Conservation (phyloP, 2,329 filamentous ascomycete species). For the Kalaharituber pfeilii region DNA sequence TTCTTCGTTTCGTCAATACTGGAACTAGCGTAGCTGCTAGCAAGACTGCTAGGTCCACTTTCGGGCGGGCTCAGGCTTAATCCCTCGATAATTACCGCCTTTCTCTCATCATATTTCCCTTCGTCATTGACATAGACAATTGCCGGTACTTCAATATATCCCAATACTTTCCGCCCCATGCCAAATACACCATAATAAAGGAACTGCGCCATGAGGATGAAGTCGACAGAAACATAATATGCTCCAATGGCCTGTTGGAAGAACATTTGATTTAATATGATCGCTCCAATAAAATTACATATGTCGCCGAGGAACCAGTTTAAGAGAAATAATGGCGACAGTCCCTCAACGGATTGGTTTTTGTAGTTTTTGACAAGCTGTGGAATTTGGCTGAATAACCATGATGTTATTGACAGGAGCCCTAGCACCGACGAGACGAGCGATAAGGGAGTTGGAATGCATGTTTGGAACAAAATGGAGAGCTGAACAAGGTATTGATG, state of each 20-base stretch:
- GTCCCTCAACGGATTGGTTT: constrained; percentile 44
- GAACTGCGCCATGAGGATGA: constrained; percentile 45
- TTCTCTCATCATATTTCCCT: background rate
- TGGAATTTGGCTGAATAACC: constrained; percentile 52
- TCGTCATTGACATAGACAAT: constrained; percentile 6
- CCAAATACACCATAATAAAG: constrained; percentile 43
- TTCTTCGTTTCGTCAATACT: constrained; percentile 3
- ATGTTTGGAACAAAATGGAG: constrained; percentile 43
- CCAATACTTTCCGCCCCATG: constrained; percentile 2
- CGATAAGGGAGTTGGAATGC: constrained; percentile 45
- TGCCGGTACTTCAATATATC: constrained; percentile 4
- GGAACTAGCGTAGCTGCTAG: background rate
- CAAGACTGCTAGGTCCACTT: background rate
- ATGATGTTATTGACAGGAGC: constrained; percentile 45
- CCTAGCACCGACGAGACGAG: constrained; percentile 44
- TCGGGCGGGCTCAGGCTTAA: background rate
- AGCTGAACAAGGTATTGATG: constrained; percentile 39
- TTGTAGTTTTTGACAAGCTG: constrained; percentile 53
- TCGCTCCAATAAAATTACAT: constrained; percentile 41
- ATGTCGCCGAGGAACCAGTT: constrained; percentile 49
- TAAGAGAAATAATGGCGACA: constrained; percentile 47
- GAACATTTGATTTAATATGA: constrained; percentile 45
- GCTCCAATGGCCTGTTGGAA: constrained; percentile 49
- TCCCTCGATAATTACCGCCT: background rate
- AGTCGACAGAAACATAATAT: constrained; percentile 50